Percentiles rank a stretch among this genome's conserved stretches.
phyloP scores from a whole-genome alignment of 1,139 yeast species.

The Geotrichum carabidarum region DNA sequence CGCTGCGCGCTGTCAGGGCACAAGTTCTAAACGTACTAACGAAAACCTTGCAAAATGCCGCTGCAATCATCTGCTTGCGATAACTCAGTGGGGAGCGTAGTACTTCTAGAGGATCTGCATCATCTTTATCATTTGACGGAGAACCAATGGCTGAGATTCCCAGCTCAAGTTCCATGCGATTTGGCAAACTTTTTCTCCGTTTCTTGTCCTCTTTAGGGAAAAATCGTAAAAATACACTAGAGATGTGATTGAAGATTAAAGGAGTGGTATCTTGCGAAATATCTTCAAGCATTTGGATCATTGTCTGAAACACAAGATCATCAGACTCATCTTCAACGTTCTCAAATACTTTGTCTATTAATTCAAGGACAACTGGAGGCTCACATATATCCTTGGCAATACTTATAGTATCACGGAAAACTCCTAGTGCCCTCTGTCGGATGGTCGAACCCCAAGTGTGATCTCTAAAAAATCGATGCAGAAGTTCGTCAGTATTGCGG shows the following conservation, averaged over 20 bases:
- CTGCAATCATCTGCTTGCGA: conserved; percentile 17
- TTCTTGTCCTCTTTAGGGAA: background rate
- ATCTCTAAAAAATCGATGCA: conserved; percentile 46
- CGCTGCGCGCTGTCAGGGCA: conserved; percentile 19
- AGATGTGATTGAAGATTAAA: conserved; percentile 1
- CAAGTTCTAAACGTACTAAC: conserved; percentile 23
- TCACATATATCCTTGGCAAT: conserved; percentile 26
- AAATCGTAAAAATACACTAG: background rate
- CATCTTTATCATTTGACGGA: background rate
- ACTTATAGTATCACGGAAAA: conserved; percentile 43
- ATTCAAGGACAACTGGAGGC: conserved; percentile 22
- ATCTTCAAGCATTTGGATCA: conserved; percentile 31
- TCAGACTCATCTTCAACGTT: conserved; percentile 31
- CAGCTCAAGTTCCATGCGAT: too few relatives aligned
- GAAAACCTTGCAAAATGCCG: conserved; percentile 30
- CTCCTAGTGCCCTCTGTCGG: conserved; percentile 42
- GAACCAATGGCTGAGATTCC: background rate
- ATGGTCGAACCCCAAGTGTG: conserved; percentile 35
- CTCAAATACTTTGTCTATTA: conserved; percentile 24
- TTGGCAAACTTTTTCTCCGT: background rate
- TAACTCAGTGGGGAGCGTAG: background rate
- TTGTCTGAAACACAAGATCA: conserved; percentile 37
- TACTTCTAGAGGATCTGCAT: background rate
- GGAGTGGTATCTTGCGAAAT: conserved; percentile 15
- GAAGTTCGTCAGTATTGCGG: conserved; percentile 44